These are phyloP conservation scores for Nidularia sp. DNA, from an alignment of 768 basidiomycete species.

Conservation along the genomic window DNA sequence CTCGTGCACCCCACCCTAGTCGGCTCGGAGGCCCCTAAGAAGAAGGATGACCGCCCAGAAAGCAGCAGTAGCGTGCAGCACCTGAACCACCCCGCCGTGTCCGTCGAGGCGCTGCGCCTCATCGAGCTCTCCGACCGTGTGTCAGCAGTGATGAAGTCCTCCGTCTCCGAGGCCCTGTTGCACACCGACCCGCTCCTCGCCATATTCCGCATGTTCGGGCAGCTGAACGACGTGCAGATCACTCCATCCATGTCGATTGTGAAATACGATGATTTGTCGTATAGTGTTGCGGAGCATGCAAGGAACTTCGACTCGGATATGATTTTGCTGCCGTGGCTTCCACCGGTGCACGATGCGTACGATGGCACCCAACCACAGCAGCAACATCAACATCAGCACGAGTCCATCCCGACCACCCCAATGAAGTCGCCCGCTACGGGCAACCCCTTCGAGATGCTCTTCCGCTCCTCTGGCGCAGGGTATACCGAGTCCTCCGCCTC, in stretches of 20 bases:
- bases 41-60: background rate
- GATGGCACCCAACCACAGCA: slow-evolving; percentile 7
- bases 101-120: slow-evolving; percentile 76
- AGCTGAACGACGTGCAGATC: slow-evolving; percentile 64
- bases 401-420: slow-evolving; percentile 6
- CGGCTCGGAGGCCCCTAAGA: background rate
- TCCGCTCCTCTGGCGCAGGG: slow-evolving; percentile 25
- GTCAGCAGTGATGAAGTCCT: slow-evolving; percentile 84
- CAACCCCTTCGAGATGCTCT: slow-evolving; percentile 75
- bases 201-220: slow-evolving; percentile 75
- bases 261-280: slow-evolving; percentile 67
- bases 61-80: background rate
- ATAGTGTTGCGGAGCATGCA: slow-evolving; percentile 68
- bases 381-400: slow-evolving; percentile 4
- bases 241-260: slow-evolving; percentile 70
- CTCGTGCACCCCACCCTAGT: slow-evolving; percentile 49
- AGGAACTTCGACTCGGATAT: slow-evolving; percentile 57
- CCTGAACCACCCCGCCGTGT: slow-evolving; percentile 17
- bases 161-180: slow-evolving; percentile 61
- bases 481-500: slow-evolving; percentile 39
- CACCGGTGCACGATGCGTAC: slow-evolving; percentile 25
- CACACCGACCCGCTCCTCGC: slow-evolving; percentile 69
- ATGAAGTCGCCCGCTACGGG: slow-evolving; percentile 11
- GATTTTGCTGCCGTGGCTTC: slow-evolving; percentile 81
- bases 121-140: slow-evolving; percentile 86